Base-by-base conservation (phyloP, 2,329 filamentous ascomycete species). In the Albophoma yamanashiensis region DNA sequence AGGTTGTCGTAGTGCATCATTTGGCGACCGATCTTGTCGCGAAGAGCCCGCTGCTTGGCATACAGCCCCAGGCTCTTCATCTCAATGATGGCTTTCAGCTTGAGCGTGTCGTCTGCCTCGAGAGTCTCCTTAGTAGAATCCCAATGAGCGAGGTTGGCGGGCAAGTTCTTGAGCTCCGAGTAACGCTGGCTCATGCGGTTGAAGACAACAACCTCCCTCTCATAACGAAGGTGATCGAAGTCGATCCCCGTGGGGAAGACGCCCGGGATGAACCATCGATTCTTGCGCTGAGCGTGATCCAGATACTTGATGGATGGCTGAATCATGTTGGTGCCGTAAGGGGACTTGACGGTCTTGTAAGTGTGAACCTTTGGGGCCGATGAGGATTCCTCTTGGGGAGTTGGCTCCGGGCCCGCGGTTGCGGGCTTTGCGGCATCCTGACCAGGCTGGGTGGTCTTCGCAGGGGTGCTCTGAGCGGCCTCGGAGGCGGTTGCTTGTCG, bases 1-100 rank as follows among this genome's bases (percentile, higher is more conserved):
- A 97, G 84, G 68, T 96, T 97, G 70, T 97, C 92, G 62, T 93
- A 95, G 69, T 95, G 88, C 71, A 96, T 87, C 88, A 99, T 96
- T 70, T 95, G 90, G 58, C 89, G 87, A 59, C 91, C 89, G 64
- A 99, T 88, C 71, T 89, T 89, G 67, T 94, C 90, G 60, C 95
- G 88, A 67, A 99, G 79, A 12, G 88, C 84, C 56, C 89, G 87
- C 72, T 99, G 94, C 74, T 95, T 96, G 0, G 89, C 87, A 58
- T 96, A 87, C n/a, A 97, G 77, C 57, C 86, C 87, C 42, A 97
- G 81, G 70, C 90, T 89, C 80, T 97, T 97, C 79, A 95, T 91
- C 77, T 99, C 94, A 61, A 99, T 97, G 65, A 97, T 81, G 31
- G 92, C 90, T 73, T 93, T 92, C 58, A 92, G 78, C 78, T 96